Conservation (phyloP, 139 green algal species). For the Pseudopediastrum boryanum region DNA sequence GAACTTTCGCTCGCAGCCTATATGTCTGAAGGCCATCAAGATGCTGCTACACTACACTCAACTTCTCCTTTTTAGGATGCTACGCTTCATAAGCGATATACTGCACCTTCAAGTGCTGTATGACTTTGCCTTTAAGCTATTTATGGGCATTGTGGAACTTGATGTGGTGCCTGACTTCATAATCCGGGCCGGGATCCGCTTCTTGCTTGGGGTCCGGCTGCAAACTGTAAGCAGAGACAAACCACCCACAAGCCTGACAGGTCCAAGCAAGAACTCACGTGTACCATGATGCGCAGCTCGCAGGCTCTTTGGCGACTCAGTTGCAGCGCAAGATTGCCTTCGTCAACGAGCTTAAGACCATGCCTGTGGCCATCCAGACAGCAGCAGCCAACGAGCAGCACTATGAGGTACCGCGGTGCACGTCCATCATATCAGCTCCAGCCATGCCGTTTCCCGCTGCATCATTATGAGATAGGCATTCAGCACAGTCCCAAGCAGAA, state of each 20-base stretch:
- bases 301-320: too few species aligned
- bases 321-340: constrained; percentile 57
- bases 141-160: constrained; percentile 57
- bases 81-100: constrained; percentile 13
- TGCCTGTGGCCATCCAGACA: constrained; percentile 88
- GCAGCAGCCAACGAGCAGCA: constrained; percentile 91
- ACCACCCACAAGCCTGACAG: too few species aligned
- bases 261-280: too few species aligned
- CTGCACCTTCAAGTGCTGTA: constrained; percentile 11
- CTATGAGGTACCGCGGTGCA: constrained; percentile 70
- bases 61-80: neutral
- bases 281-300: too few species aligned
- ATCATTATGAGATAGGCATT: neutral
- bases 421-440: neutral
- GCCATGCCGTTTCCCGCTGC: neutral
- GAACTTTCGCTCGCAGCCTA: too few species aligned
- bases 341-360: constrained; percentile 74
- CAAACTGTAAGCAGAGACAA: constrained; percentile 39
- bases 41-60: neutral
- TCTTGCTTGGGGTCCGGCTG: constrained; percentile 61
- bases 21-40: too few species aligned
- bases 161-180: constrained; percentile 79
- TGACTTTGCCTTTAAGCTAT: constrained; percentile 1
- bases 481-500: neutral
- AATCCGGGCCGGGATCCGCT: constrained; percentile 71